Percentiles rank a stretch among this genome's conserved stretches.
Conservation (phyloP, 331 rosid species). For the Ulmus americana region DNA sequence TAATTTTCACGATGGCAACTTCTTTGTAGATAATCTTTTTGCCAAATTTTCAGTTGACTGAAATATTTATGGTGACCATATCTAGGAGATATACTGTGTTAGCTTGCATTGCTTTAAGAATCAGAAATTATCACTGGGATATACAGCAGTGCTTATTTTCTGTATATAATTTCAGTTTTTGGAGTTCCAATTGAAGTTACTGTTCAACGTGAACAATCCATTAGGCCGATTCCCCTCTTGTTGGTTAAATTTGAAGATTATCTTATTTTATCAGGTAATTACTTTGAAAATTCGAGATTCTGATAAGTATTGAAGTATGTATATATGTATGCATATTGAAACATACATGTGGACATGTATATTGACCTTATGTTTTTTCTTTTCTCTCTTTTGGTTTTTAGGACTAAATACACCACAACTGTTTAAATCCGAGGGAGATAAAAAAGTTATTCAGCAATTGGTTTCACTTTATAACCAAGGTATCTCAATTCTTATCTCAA, state of each 20-base stretch:
- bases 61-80: neutral
- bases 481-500: constrained; percentile 19
- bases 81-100: neutral
- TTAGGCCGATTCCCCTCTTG: constrained; percentile 70
- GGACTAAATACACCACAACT: constrained; percentile 68
- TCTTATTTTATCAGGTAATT: constrained; percentile 82
- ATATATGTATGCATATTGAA: neutral
- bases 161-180: no score
- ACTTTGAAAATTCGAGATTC: constrained; percentile 20
- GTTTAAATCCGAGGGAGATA: constrained; percentile 80
- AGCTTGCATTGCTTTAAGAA: no score
- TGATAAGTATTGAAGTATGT: constrained; percentile 1
- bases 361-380: neutral
- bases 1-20: constrained; percentile 28
- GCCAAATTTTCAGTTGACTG: neutral
- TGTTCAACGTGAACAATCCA: constrained; percentile 72
- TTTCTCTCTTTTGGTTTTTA: constrained; percentile 28
- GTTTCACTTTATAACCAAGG: constrained; percentile 86
- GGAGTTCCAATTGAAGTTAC: constrained; percentile 45
- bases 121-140: no score
- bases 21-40: neutral
- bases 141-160: no score
- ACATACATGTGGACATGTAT: constrained; percentile 5
- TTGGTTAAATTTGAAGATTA: constrained; percentile 78
- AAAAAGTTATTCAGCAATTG: constrained; percentile 69